phyloP scores from a whole-genome alignment of 371 early-diverging fungal genomes.

The Apophysomyces variabilis region DNA sequence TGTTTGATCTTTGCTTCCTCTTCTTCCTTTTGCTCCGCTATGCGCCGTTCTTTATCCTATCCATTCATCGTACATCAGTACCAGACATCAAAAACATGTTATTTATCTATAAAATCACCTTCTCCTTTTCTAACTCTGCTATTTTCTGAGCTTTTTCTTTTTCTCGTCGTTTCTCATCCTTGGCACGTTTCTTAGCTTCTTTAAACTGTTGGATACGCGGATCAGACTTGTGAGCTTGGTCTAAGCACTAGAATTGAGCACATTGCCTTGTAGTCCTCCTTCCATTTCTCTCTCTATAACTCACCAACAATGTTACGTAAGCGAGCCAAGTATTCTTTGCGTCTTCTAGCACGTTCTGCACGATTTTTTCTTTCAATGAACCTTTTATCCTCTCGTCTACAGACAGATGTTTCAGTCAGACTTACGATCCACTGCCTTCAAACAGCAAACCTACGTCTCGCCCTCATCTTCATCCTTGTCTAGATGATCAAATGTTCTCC shows the following conservation, averaged over 20 bases:
- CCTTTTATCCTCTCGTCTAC: slow-evolving; percentile 80
- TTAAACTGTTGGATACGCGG: slow-evolving; percentile 80
- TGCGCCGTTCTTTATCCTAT: slow-evolving; percentile 19
- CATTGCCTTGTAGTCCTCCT: neutral
- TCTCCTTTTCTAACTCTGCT: slow-evolving; percentile 4
- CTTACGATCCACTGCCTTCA: neutral
- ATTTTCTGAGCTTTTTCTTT: neutral
- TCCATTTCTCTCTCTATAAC: neutral
- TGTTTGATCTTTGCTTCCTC: neutral
- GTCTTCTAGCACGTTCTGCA: slow-evolving; percentile 73
- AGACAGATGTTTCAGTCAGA: neutral
- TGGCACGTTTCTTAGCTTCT: neutral
- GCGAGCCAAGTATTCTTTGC: slow-evolving; percentile 89
- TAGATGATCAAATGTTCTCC: slow-evolving; percentile 90
- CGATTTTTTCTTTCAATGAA: slow-evolving; percentile 84
- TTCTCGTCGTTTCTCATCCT: slow-evolving; percentile 1
- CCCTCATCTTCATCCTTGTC: slow-evolving; percentile 88
- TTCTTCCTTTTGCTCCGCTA: slow-evolving; percentile 8
- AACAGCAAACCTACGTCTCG: slow-evolving; percentile 44
- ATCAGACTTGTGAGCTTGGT: slow-evolving; percentile 71
- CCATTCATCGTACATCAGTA: neutral
- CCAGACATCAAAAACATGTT: too few species aligned
- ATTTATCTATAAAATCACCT: neutral
- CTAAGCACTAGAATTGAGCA: neutral
- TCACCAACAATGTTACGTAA: slow-evolving; percentile 68